Evolutionary conservation across 495 filamentous ascomycete species (phyloP), one percentile per base, ranked within the genome.

Genomic region (Xylaria scruposa): DNA sequence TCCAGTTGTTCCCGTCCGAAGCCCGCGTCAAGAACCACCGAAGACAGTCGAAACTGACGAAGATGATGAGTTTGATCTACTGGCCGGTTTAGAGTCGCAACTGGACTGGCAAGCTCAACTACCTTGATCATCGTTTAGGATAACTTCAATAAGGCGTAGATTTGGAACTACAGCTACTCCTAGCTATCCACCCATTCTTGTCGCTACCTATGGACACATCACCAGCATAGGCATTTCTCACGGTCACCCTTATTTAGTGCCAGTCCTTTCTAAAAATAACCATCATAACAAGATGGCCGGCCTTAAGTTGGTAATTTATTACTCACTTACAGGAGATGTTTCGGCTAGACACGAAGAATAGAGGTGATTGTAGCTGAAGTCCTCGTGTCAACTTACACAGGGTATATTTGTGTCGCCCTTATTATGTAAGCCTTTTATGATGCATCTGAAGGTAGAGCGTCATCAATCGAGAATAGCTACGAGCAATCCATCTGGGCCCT

Each of bases 31-130:
- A 4, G n/a, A 51, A 49, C 19, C 13, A 19, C 51, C 19, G 17
- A 53, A 17, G 31, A 26, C 8, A 19, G 67, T 40, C 31, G 44
- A 61, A 54, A n/a, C 40, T 47, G 56, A 42, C 17, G 60, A 59
- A 33, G 58, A 70, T 44, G 68, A 70, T 17, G 59, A 33, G 3
- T 64, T 64, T 54, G 77, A 77, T 49, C 44, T 78, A 12, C 72
- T 77, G n/a, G 75, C 77, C 58, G 77, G 70, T 21, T 70, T 77
- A 10, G 75, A 75, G 61, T 74, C 67, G 19, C 75, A 78, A 44
- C 62, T 78, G 33, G 36, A 77, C 33, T 70, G 59, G 40, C 77
- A 73, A 70, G 72, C 64, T 59, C 29, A 54, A 19, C 29, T 24
- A 49, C 21, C 65, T 33, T 40, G n/a, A 42, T 31, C 21, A 21